Evolutionary conservation across 352 stramenopile genomes (phyloP).

Genomic region (Globisporangium alternatum): DNA sequence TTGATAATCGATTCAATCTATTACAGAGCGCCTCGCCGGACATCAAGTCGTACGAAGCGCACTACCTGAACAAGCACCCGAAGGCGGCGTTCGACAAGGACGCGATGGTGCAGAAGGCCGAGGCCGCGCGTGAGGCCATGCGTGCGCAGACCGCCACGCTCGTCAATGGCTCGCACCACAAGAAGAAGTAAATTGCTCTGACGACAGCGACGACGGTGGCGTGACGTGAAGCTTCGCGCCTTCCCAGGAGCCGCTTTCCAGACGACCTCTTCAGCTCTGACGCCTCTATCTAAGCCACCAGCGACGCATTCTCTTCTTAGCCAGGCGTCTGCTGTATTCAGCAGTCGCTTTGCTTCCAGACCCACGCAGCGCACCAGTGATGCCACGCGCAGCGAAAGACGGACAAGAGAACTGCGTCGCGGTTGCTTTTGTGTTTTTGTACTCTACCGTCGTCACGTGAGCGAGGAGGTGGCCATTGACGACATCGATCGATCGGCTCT

Average conservation of each 20-base stretch:
- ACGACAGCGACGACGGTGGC: background rate
- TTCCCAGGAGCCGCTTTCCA: background rate
- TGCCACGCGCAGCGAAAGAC: background rate
- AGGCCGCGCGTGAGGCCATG: conserved; percentile 36
- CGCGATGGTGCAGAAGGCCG: conserved; percentile 42
- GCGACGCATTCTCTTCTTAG: background rate
- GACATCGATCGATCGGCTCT: background rate
- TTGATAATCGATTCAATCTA: background rate
- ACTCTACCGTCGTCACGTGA: conserved; percentile 4
- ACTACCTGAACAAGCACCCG: conserved; percentile 62
- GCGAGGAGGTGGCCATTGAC: background rate
- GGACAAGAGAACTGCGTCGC: background rate
- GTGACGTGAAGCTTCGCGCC: background rate
- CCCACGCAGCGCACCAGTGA: background rate
- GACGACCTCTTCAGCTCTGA: conserved; percentile 6
- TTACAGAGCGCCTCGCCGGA: conserved; percentile 50
- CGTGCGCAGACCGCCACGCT: conserved; percentile 25
- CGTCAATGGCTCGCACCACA: conserved; percentile 50
- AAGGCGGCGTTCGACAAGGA: conserved; percentile 54
- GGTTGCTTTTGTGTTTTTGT: conserved; percentile 10
- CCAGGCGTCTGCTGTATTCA: background rate
- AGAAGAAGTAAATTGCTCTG: conserved; percentile 23
- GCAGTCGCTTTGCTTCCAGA: background rate
- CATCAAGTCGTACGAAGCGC: conserved; percentile 59
- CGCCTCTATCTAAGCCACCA: conserved; percentile 5